Percentiles rank a stretch among this genome's conserved stretches.
These are phyloP conservation scores for Taphrina flavorubra DNA, from an alignment of 1,139 yeast species.

Conservation along the genomic window DNA sequence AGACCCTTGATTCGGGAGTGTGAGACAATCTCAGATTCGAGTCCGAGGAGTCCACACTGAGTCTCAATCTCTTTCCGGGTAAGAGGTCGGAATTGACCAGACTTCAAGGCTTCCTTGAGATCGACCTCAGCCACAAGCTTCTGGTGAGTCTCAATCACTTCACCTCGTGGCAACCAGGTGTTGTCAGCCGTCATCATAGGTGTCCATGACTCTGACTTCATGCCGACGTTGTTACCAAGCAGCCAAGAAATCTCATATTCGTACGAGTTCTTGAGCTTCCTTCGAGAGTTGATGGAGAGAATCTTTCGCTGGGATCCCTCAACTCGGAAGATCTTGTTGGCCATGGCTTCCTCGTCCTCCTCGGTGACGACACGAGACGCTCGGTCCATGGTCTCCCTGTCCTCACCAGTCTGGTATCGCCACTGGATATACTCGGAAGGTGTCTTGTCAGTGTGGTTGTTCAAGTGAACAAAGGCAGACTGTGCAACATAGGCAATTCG, in stretches of 20 bases:
- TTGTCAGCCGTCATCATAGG: constrained; percentile 99
- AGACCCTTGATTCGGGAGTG: constrained; percentile 99
- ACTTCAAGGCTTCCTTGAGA: constrained; percentile 99
- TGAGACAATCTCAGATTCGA: constrained; percentile 97
- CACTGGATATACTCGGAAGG: constrained; percentile 99
- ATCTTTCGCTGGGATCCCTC: constrained; percentile 99
- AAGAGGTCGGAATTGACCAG: constrained; percentile 99
- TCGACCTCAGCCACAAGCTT: constrained; percentile 99
- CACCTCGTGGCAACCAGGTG: constrained; percentile 99
- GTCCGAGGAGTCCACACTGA: constrained; percentile 98
- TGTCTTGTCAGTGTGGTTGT: constrained; percentile 97
- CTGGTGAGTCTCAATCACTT: constrained; percentile 96
- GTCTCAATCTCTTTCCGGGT: constrained; percentile 99
- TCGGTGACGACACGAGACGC: constrained; percentile 99
- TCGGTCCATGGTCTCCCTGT: constrained; percentile 99
- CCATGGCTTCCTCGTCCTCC: constrained; percentile 94
- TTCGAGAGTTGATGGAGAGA: constrained; percentile 91
- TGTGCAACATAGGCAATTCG: constrained; percentile 99
- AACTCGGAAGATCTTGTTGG: constrained; percentile 94
- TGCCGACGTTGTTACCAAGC: constrained; percentile 97
- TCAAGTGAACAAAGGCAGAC: constrained; percentile 99
- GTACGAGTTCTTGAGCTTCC: constrained; percentile 99
- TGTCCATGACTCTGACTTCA: constrained; percentile 99
- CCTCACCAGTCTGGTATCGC: constrained; percentile 99
- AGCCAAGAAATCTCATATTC: constrained; percentile 98